Conservation (phyloP, 441 rosid species). For the Isatis lusitanica region DNA sequence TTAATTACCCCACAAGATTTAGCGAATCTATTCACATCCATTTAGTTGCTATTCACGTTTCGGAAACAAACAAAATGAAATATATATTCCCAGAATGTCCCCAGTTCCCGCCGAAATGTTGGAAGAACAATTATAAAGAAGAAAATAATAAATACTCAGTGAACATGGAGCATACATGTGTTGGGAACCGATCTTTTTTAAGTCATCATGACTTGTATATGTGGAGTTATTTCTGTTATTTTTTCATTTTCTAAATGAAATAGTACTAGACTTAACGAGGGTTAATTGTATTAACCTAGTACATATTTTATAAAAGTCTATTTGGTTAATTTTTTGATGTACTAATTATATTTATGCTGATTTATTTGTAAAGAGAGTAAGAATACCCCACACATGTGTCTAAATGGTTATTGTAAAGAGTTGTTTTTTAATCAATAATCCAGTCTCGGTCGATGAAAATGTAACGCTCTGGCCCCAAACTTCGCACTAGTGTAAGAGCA, state of each 20-base stretch:
- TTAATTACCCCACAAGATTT: constrained; percentile 27
- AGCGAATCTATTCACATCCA: constrained; percentile 24
- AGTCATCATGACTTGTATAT: neutral
- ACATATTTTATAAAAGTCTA: neutral
- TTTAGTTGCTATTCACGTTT: constrained; percentile 25
- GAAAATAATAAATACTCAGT: neutral
- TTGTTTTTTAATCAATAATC: too few relatives aligned
- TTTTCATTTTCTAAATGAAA: neutral
- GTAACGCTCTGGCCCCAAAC: too few relatives aligned
- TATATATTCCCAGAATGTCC: neutral
- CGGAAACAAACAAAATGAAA: constrained; percentile 14
- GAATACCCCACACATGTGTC: too few relatives aligned
- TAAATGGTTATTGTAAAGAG: too few relatives aligned
- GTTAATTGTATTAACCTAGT: neutral
- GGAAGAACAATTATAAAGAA: neutral
- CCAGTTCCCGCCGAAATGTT: constrained; percentile 7
- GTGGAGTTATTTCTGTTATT: neutral
- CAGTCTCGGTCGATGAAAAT: too few relatives aligned
- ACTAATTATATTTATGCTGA: neutral
- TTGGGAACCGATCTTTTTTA: neutral
- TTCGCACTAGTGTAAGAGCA: too few relatives aligned
- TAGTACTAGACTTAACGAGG: neutral
- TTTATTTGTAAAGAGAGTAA: too few relatives aligned
- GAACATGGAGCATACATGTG: constrained; percentile 14
- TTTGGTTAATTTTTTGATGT: neutral